These are phyloP conservation scores for Penicillium cosmopolitanum DNA, from an alignment of 495 filamentous ascomycete species.

Conservation along the genomic window DNA sequence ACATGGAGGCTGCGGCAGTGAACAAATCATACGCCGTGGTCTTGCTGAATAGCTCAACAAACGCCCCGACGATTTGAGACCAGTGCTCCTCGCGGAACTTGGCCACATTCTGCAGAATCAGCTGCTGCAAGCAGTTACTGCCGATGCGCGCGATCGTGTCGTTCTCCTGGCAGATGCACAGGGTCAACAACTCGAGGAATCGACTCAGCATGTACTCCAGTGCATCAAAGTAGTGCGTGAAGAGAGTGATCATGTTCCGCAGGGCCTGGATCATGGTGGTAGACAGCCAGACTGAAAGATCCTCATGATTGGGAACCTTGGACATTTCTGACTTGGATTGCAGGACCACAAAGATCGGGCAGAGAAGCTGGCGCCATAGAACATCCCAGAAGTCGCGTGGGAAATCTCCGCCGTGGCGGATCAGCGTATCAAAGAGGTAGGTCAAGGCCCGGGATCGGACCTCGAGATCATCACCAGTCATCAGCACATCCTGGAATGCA, in stretches of 20 bases:
- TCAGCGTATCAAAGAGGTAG: conserved; percentile 93
- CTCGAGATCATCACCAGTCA: conserved; percentile 99
- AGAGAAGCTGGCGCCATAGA: conserved; percentile 93
- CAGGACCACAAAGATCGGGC: conserved; percentile 97
- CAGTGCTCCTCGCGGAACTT: conserved; percentile 89
- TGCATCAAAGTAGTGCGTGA: conserved; percentile 96
- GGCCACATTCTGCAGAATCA: conserved; percentile 92
- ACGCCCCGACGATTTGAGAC: conserved; percentile 90
- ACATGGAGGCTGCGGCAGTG: conserved; percentile 71
- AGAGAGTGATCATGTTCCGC: conserved; percentile 96
- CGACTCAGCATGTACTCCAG: conserved; percentile 96
- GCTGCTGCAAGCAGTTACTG: conserved; percentile 94
- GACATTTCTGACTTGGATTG: conserved; percentile 95
- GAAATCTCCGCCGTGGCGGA: conserved; percentile 88
- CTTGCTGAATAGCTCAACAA: conserved; percentile 91
- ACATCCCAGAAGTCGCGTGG: conserved; percentile 97
- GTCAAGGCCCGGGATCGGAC: conserved; percentile 87
- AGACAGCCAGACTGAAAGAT: conserved; percentile 97
- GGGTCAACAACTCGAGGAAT: conserved; percentile 87
- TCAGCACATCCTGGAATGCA: conserved; percentile 97
- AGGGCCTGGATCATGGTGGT: conserved; percentile 99
- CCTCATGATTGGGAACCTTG: conserved; percentile 90
- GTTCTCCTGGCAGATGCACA: conserved; percentile 99
- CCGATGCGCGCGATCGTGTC: conserved; percentile 98
- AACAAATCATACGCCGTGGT: conserved; percentile 96